Base-by-base conservation (phyloP, 352 stramenopile species). In the Peronospora belbahrii region DNA sequence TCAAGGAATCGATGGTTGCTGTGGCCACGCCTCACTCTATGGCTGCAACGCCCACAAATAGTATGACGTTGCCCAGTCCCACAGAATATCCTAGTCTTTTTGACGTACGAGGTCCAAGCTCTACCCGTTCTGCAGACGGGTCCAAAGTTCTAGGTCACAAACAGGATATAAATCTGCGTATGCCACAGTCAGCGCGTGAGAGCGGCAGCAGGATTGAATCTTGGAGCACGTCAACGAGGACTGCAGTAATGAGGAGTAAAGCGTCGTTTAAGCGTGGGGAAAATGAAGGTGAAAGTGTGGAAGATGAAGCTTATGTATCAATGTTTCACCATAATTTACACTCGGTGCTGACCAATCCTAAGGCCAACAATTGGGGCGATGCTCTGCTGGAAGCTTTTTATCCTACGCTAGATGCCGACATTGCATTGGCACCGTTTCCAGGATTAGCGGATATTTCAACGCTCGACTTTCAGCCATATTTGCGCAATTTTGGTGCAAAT, bases 241-340 rank as follows among this genome's bases (percentile, higher is more conserved):
- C 55, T 25, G 52, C 52, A 5, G 68, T 27, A n/a, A n/a, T 56
- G 11, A 42, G 20, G 8, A 48, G 37, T 35, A 27, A 15, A 24
- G 17, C 15, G n/a, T 59, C 52, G 52, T 11, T 35, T 22, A 41
- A 56, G 23, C 36, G 53, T 28, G 48, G 32, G n/a, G 3, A 19
- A 3, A n/a, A 13, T n/a, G 48, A 70, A 24, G 52, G 59, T 14
- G 56, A 74, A 18, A 62, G 67, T 25, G 78, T 85, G 27, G 75
- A 89, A 40, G 74, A 85, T 18, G 67, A 65, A 34, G 73, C 77
- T 25, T 84, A 84, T 48, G 42, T 88, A 9, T 62, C 65, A 7
- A 68, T 87, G 45, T 82, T 53, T 24, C 73, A 88, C 25, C 79
- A 94, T 55, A 94, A 94, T 43, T 49, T 94, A 19, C 77, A 94